A percentile compares a stretch with the other conserved stretches of the same genome.
Evolutionary conservation across 83 land plant genomes (phyloP).

Genomic region (Thuja plicata): DNA sequence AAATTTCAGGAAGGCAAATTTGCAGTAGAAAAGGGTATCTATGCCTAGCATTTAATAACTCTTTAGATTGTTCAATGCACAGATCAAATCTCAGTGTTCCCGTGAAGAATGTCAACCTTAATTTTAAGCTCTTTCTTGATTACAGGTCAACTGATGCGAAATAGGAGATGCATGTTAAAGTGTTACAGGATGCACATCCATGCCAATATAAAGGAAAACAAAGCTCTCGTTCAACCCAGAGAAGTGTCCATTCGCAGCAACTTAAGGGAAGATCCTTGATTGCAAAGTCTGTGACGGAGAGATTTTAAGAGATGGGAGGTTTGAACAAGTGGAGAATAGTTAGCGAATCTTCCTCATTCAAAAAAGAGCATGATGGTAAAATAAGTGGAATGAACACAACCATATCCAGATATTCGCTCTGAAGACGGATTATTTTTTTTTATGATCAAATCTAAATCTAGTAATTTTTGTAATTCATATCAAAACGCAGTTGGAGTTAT

Average conservation of each 20-base stretch:
- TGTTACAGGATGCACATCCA: not conserved
- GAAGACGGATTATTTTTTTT: not conserved
- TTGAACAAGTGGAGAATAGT: not conserved
- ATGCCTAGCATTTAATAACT: not conserved
- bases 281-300: not conserved
- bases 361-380: not conserved
- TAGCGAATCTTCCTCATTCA: not conserved
- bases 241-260: not conserved
- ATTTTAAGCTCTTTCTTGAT: not conserved
- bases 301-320: not conserved
- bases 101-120: not conserved
- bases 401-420: not conserved
- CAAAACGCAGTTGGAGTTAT: not conserved
- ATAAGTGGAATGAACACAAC: not conserved
- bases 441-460: not conserved
- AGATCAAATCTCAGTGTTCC: not conserved
- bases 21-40: no score
- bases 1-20: not conserved
- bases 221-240: not conserved
- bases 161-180: not conserved
- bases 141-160: not conserved
- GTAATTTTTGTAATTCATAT: not conserved
- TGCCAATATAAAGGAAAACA: not conserved
- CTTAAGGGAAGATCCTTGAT: not conserved
- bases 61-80: not conserved